A percentile compares a stretch with the other conserved stretches of the same genome.
These are phyloP conservation scores for Aspergillus arachidicola DNA, from an alignment of 2,329 filamentous ascomycete species.

Conservation along the genomic window DNA sequence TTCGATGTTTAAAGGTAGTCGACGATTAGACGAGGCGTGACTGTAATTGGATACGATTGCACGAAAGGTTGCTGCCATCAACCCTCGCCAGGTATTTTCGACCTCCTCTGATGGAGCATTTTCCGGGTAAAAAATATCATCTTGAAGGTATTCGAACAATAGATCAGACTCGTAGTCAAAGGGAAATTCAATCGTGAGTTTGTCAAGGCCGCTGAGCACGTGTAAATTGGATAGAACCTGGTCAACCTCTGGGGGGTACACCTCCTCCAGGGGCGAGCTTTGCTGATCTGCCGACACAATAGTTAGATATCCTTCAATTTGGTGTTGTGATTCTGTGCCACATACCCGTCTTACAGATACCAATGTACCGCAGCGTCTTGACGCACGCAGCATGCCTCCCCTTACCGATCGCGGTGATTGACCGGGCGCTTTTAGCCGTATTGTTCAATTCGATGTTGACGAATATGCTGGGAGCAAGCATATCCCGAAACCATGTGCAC, in stretches of 20 bases:
- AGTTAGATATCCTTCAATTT: background rate
- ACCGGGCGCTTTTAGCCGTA: background rate
- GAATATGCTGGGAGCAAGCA: background rate
- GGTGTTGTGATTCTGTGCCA: background rate
- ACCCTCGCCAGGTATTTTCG: background rate
- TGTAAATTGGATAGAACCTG: background rate
- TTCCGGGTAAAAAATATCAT: background rate
- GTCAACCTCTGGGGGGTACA: background rate
- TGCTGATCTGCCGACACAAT: background rate
- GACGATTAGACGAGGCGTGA: background rate
- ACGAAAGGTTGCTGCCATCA: slow-evolving; percentile 2
- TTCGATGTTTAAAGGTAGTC: background rate
- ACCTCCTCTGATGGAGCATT: background rate
- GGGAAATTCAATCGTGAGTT: background rate
- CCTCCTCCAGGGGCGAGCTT: background rate
- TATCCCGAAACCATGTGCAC: background rate
- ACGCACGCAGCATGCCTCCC: background rate
- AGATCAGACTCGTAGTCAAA: background rate
- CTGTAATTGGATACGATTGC: background rate
- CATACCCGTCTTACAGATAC: background rate
- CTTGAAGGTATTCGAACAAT: background rate
- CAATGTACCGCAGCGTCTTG: slow-evolving; percentile 4
- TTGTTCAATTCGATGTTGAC: background rate
- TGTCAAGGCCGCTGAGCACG: background rate
- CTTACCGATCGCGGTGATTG: background rate